Evolutionary conservation across 1,284 basidiomycete genomes (phyloP), one percentile per base, ranked within the genome.

Genomic region (Irpex sp.): DNA sequence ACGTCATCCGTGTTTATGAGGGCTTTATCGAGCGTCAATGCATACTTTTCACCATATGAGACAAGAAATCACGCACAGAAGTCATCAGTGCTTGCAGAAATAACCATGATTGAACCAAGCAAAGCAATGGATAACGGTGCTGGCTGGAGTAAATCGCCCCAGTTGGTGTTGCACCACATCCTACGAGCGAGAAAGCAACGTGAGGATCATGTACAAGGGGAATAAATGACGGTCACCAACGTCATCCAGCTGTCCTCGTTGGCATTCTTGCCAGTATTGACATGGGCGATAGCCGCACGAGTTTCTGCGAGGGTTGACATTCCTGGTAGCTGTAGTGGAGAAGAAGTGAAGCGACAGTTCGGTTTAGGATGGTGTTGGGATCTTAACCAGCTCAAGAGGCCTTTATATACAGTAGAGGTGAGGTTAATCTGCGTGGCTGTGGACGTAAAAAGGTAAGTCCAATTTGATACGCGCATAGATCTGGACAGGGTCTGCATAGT

Each of bases 141-240:
- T 26, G 63, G 65, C 47, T 66, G 65, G 15, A 66, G 60, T 6
- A 66, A 60, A 17, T 61, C 60, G 35, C 60, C 65, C 65, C 65
- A 66, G 26, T 66, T 66, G 11, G 65, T 65, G 33, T 61, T 65
- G 57, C 60, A 64, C 65, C 65, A 66, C 59, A 55, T 55, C 21
- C 53, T 55, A 17, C 6, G 9, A 26, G 19, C 39, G 33, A 9
- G n/a, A 13, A 19, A 31, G n/a, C n/a, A n/a, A n/a, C n/a, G n/a
- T 26, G 51, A 54, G 19, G n/a, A 13, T 26, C 9, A 19, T 49
- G n/a, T 6, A 19, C 5, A 31, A 8, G 19, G 31, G 19, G n/a
- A 26, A 6, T 13, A 11, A 31, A 35, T 11, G 8, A 35, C 19
- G 6, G 26, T 31, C 7, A 33, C 26, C 19, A 11, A 55, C 53